Conservation (phyloP, 805 yeast genomes). For the Candida qinlingensis region DNA sequence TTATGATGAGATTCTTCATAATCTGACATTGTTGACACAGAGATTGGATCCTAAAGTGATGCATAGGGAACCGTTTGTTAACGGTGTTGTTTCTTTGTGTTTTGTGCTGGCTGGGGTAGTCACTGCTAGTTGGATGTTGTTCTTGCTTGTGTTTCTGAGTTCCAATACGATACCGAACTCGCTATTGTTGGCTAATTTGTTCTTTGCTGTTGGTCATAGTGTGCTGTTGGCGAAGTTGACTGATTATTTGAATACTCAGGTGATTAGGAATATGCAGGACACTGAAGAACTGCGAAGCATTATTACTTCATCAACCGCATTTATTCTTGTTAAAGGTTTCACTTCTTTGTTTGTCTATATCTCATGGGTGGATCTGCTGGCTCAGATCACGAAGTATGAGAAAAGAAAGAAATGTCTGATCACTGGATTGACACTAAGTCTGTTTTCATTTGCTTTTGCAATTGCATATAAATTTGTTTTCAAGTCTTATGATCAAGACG, state of each 20-base stretch:
- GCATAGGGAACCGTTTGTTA: slow-evolving; percentile 30
- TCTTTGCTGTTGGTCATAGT: slow-evolving; percentile 50
- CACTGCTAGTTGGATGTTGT: slow-evolving; percentile 66
- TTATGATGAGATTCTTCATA: slow-evolving; percentile 6
- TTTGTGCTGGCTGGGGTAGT: slow-evolving; percentile 52
- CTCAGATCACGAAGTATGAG: slow-evolving; percentile 31
- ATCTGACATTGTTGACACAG: slow-evolving; percentile 1
- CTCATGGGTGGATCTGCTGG: slow-evolving; percentile 51
- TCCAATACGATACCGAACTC: slow-evolving; percentile 53
- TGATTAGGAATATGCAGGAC: slow-evolving; percentile 48
- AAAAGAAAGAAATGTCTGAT: slow-evolving; percentile 27
- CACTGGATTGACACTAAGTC: slow-evolving; percentile 29
- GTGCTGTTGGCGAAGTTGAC: slow-evolving; percentile 44
- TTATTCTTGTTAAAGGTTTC: slow-evolving; percentile 36
- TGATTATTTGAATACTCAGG: slow-evolving; percentile 43
- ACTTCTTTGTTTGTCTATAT: slow-evolving; percentile 40
- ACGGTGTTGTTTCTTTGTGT: slow-evolving; percentile 38
- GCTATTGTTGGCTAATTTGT: slow-evolving; percentile 52
- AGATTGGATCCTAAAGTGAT: slow-evolving; percentile 1
- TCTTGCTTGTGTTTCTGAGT: slow-evolving; percentile 48
- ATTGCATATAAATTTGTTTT: slow-evolving; percentile 17
- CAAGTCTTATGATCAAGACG: slow-evolving; percentile 3
- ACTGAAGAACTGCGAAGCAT: slow-evolving; percentile 33
- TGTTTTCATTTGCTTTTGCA: slow-evolving; percentile 25
- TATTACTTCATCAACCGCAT: slow-evolving; percentile 34